Conservation (phyloP, 2,329 filamentous ascomycete species). For the Trichoderma koningii region DNA sequence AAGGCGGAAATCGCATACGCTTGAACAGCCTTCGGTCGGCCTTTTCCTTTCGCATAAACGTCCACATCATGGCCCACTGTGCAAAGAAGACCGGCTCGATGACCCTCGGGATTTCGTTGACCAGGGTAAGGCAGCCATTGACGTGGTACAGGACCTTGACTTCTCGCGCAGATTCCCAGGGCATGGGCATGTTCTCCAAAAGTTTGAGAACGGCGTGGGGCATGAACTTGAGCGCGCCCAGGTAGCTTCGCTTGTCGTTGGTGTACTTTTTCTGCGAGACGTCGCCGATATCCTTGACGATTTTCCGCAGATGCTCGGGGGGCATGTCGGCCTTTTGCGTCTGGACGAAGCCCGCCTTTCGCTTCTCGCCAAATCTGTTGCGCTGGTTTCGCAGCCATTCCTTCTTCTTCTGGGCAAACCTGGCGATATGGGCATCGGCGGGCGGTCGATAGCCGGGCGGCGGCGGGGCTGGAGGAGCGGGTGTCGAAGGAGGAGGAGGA, state of each 20-base stretch:
- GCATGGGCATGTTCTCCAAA: slow-evolving; percentile 99
- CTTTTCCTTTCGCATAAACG: slow-evolving; percentile 97
- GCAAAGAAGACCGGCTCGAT: slow-evolving; percentile 98
- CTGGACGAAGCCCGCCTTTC: slow-evolving; percentile 94
- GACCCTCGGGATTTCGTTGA: slow-evolving; percentile 94
- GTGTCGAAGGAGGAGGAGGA: slow-evolving; percentile 58
- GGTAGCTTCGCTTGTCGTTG: slow-evolving; percentile 95
- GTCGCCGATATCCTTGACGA: slow-evolving; percentile 97
- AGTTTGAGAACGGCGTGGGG: slow-evolving; percentile 96
- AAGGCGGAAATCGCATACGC: slow-evolving; percentile 97
- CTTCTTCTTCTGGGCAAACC: slow-evolving; percentile 98
- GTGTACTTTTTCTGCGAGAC: slow-evolving; percentile 99
- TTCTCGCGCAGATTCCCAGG: slow-evolving; percentile 93
- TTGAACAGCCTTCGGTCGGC: slow-evolving; percentile 95
- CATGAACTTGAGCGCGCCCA: slow-evolving; percentile 98
- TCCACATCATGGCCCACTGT: slow-evolving; percentile 99
- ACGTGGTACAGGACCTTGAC: slow-evolving; percentile 99
- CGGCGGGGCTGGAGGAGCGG: slow-evolving; percentile 67
- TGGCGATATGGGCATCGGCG: slow-evolving; percentile 80
- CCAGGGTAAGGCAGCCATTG: slow-evolving; percentile 93
- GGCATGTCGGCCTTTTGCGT: slow-evolving; percentile 99
- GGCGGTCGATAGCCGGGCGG: slow-evolving; percentile 83
- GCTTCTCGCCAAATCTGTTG: slow-evolving; percentile 94
- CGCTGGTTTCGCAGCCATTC: slow-evolving; percentile 94
- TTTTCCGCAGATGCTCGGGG: slow-evolving; percentile 96